These are phyloP conservation scores for Colletotrichum agaves DNA, from an alignment of 2,329 filamentous ascomycete genomes.

Conservation along the genomic window DNA sequence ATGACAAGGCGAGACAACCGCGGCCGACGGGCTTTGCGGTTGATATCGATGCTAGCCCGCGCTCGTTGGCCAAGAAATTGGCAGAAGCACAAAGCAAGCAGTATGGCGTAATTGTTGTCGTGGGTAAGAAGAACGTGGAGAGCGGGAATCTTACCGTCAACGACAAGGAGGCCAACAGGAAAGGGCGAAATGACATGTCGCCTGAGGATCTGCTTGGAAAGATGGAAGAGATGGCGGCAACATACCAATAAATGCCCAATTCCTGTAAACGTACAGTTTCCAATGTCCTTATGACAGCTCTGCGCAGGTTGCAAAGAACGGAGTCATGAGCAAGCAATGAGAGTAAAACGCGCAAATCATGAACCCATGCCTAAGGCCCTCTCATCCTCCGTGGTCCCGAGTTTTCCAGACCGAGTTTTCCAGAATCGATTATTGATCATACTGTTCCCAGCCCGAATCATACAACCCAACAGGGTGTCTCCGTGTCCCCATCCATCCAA, in stretches of 20 bases:
- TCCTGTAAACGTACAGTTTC: constrained; percentile 25
- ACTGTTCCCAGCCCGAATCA: too few species aligned
- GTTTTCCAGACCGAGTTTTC: neutral
- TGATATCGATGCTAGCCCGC: constrained; percentile 74
- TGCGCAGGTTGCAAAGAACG: neutral
- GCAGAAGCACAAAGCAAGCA: constrained; percentile 76
- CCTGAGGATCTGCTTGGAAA: constrained; percentile 57
- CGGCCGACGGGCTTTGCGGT: constrained; percentile 72
- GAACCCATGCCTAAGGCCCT: too few species aligned
- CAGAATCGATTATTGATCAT: neutral
- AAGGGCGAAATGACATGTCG: constrained; percentile 51
- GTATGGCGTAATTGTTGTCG: constrained; percentile 78
- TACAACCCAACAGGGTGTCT: too few species aligned
- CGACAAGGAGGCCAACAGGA: constrained; percentile 43
- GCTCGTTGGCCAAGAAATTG: constrained; percentile 75
- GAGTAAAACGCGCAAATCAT: neutral
- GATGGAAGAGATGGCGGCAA: constrained; percentile 58
- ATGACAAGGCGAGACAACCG: constrained; percentile 46
- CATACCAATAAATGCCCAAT: constrained; percentile 54
- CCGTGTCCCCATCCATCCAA: too few species aligned
- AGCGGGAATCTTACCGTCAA: constrained; percentile 62
- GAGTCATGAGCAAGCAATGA: neutral
- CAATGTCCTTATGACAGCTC: constrained; percentile 10
- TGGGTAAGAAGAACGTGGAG: constrained; percentile 75
- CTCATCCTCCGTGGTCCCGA: neutral